Conservation (phyloP, 1,284 basidiomycete species). For the Trametes sp. region DNA sequence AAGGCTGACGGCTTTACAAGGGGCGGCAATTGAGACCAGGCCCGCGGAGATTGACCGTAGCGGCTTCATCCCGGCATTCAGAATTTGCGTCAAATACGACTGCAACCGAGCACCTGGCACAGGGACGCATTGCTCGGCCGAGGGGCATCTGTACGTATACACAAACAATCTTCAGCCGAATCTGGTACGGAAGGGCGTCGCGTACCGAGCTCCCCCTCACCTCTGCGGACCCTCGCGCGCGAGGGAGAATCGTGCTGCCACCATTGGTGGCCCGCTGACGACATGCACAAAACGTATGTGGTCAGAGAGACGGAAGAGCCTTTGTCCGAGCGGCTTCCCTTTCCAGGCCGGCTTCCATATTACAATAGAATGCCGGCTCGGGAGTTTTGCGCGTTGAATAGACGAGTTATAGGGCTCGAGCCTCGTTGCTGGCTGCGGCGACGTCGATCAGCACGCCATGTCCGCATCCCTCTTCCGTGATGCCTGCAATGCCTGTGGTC, state of each 20-base stretch:
- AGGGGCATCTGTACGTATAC: background rate
- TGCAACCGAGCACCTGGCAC: background rate
- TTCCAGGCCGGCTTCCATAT: slow-evolving; percentile 10
- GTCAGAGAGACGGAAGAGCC: slow-evolving; percentile 9
- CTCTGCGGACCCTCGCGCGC: background rate
- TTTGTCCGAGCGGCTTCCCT: background rate
- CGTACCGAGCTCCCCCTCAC: background rate
- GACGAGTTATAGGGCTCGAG: background rate
- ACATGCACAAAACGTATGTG: background rate
- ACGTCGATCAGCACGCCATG: background rate
- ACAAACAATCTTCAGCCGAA: background rate
- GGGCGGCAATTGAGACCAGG: background rate
- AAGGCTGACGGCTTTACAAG: background rate
- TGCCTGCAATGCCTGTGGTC: background rate
- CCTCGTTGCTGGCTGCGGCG: background rate
- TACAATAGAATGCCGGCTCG: slow-evolving; percentile 3
- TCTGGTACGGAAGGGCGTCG: background rate
- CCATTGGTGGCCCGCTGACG: background rate
- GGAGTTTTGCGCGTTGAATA: background rate
- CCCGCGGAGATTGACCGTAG: slow-evolving; percentile 2
- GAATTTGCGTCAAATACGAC: background rate
- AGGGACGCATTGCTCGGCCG: background rate
- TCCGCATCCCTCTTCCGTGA: background rate
- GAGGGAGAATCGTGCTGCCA: background rate
- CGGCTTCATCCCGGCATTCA: background rate